These are phyloP conservation scores for Decorospora gaudefroyi DNA, from an alignment of 2,329 filamentous ascomycete genomes.

Conservation along the genomic window DNA sequence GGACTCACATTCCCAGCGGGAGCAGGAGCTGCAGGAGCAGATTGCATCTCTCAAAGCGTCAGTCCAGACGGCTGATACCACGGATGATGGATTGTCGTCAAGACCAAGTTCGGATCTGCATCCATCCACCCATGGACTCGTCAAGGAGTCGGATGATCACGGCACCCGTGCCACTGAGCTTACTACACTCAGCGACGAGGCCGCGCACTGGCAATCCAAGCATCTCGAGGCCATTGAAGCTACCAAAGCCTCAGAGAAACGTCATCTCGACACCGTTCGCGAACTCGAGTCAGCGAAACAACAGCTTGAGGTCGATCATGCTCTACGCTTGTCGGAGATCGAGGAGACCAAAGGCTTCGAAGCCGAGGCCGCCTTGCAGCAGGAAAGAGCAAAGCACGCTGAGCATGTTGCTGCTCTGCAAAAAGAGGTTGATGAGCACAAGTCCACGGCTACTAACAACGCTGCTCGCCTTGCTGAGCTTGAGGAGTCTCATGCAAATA, in stretches of 20 bases:
- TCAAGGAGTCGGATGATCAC: slow-evolving; percentile 29
- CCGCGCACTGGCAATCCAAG: slow-evolving; percentile 74
- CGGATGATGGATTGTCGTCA: slow-evolving; percentile 27
- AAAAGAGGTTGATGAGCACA: slow-evolving; percentile 79
- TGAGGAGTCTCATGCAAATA: slow-evolving; percentile 70
- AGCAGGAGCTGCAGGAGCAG: slow-evolving; percentile 74
- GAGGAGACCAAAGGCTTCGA: slow-evolving; percentile 37
- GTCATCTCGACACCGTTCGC: slow-evolving; percentile 71
- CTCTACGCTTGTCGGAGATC: slow-evolving; percentile 35
- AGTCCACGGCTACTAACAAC: slow-evolving; percentile 70
- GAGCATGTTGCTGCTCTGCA: slow-evolving; percentile 64
- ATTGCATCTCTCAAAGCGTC: slow-evolving; percentile 68
- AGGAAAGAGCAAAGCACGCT: slow-evolving; percentile 53
- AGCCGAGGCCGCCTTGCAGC: slow-evolving; percentile 43
- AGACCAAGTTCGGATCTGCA: slow-evolving; percentile 14
- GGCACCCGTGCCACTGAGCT: slow-evolving; percentile 62
- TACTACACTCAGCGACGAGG: slow-evolving; percentile 69
- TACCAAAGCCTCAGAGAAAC: slow-evolving; percentile 72
- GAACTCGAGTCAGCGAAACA: slow-evolving; percentile 69
- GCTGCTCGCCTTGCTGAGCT: slow-evolving; percentile 71
- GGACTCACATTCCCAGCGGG: slow-evolving; percentile 71
- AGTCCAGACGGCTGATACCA: slow-evolving; percentile 40
- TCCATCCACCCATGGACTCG: slow-evolving; percentile 13
- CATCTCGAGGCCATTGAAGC: slow-evolving; percentile 72
- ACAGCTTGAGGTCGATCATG: slow-evolving; percentile 45